Base-by-base conservation (phyloP, 345 rosid species). In the Brassica rapa region DNA sequence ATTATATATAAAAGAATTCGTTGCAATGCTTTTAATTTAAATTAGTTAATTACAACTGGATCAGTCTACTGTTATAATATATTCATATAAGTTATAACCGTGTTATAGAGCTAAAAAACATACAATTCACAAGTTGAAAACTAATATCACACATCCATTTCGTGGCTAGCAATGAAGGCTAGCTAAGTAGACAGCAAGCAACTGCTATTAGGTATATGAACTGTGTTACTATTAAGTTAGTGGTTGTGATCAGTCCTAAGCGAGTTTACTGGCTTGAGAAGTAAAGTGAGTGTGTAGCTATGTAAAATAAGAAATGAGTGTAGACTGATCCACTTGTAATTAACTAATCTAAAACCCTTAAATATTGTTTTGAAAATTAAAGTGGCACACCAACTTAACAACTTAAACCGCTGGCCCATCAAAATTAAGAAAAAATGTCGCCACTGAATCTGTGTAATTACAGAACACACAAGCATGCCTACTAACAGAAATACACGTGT, bases 271-370 rank as follows among this genome's bases (percentile, higher is more conserved):
- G 46, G 32, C 61, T 39, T 29, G 74, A 43, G 37, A 35, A 35
- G 39, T 35, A 37, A 59, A 55, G 19, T 64, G 41, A 53, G 27
- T 65, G 46, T 14, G 29, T 11, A 68, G 35, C 35, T 32, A 32
- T 32, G 29, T 23, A 6, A 23, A 61, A 49, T 49, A 62, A 62
- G 80, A 55, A 77, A 64, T 8, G 60, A 71, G 49, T 55, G 66
- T 64, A 25, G 29, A 25, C 29, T 25, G 29, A 64, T 25, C 4
- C 71, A 53, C 32, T 53, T 62, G 8, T 62, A 25, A 2, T 25
- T 77, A 25, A 25, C 29, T 70, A 51, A 24, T n/a, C 71, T 70
- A 64, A 71, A 43, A 25, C 72, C 5, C 66, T 67, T 72, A 78
- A 78, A 55, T 72, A 57, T 53, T 8, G 33, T 19, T 63, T 57